Percentiles rank a stretch among this genome's conserved stretches.
phyloP scores from a whole-genome alignment of 495 filamentous ascomycete species.

The Neurospora tetrasperma region DNA sequence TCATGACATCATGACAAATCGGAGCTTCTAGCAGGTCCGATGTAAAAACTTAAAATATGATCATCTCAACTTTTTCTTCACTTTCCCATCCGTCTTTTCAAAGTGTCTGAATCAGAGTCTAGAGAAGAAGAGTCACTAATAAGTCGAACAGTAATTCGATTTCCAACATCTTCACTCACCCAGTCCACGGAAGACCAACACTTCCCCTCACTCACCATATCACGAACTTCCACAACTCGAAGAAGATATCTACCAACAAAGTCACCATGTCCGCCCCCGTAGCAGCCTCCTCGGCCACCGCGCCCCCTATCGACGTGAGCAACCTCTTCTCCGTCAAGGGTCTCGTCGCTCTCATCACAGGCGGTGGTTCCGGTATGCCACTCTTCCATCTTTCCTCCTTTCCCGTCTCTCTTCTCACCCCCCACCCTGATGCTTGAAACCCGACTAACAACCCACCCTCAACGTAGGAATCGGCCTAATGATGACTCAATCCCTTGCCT shows the following conservation, averaged over 20 bases:
- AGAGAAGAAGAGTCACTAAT: not conserved
- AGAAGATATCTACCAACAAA: not conserved
- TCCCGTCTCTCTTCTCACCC: not conserved
- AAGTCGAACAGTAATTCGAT: not conserved
- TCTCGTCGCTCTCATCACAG: slow-evolving; percentile 53
- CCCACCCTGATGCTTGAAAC: too few species aligned
- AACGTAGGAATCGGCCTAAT: slow-evolving; percentile 49
- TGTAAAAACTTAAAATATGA: not conserved
- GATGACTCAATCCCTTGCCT: slow-evolving; percentile 54
- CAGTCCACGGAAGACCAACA: not conserved
- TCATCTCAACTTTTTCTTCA: not conserved
- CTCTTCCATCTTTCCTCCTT: not conserved
- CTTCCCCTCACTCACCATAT: not conserved
- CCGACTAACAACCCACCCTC: too few species aligned
- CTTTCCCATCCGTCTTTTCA: not conserved
- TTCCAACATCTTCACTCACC: too few species aligned
- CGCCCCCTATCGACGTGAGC: slow-evolving; percentile 19
- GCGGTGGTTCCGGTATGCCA: slow-evolving; percentile 47
- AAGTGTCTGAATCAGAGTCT: not conserved
- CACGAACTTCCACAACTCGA: not conserved
- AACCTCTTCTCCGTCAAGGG: slow-evolving; percentile 49
- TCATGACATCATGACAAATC: not conserved
- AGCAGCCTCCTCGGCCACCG: not conserved
- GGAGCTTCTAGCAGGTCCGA: not conserved
- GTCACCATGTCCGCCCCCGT: not conserved